Base-by-base conservation (phyloP, 208 protist species). In the Balamuthia mandrillaris region DNA sequence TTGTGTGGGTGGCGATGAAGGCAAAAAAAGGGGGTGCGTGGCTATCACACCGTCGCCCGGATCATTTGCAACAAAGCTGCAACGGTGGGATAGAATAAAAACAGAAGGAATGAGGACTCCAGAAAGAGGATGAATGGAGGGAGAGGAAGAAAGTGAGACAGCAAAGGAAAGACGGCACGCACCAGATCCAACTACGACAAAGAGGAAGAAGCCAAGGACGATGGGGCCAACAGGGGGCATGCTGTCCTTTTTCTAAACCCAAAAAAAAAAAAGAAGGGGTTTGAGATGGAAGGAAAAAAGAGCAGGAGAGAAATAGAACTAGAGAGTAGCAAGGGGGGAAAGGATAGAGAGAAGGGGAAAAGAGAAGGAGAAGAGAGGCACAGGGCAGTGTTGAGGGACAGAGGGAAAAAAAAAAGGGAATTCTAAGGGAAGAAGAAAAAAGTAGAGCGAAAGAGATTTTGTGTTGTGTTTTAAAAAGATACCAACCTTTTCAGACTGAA, bases 121-220 rank as follows among this genome's bases (percentile, higher is more conserved):
- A n/a, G 14, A 52, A 52, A 18, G 47, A 6, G 7, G 6, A 14
- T 35, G 24, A 24, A 63, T 7, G 24, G 24, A 63, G 56, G 10
- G 56, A 7, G 24, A 63, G 18, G 24, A 29, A 29, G n/a, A 63
- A 29, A 12, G 16, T 10, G 10, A 63, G 56, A 21, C 6, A 63
- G 56, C 16, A 35, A 63, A 18, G 5, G 16, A 31, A 3, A 31
- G 6, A 37, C 29, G 35, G 21, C 14, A 27, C 47, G 44, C 37
- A 82, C 74, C 74, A 39, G 51, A 65, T 42, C 74, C 74, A n/a
- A 82, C 74, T 16, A 82, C 74, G 33, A 82, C 52, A 39, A 82
- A 82, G 51, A 82, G 35, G 74, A 82, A 82, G 74, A 82, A 82
- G 41, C 58, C 58, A 2, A 85, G 79, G 16, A 85, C 42, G 39